Evolutionary conservation across 495 filamentous ascomycete genomes (phyloP).

Genomic region (Penicillium steckii): DNA sequence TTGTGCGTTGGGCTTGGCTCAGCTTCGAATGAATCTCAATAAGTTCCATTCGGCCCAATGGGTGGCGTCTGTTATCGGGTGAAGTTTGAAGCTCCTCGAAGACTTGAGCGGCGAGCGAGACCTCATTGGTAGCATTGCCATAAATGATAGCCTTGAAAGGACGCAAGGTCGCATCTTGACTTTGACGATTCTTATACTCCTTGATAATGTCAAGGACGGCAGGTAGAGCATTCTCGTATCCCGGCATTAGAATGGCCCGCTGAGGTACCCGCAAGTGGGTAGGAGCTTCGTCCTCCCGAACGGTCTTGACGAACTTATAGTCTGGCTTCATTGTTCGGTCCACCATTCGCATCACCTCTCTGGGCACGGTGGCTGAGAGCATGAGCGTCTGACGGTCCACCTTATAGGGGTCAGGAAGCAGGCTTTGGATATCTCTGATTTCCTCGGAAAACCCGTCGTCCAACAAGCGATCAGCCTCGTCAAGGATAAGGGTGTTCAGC

Average conservation of each 20-base stretch:
- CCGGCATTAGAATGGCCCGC: slow-evolving; percentile 58
- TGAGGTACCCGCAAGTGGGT: slow-evolving; percentile 87
- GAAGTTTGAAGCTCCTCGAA: slow-evolving; percentile 53
- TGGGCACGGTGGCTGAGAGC: slow-evolving; percentile 89
- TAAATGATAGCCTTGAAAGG: slow-evolving; percentile 97
- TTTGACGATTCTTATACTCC: slow-evolving; percentile 45
- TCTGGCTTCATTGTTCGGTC: slow-evolving; percentile 63
- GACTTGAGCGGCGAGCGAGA: slow-evolving; percentile 57
- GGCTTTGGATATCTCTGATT: slow-evolving; percentile 64
- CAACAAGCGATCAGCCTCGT: slow-evolving; percentile 91
- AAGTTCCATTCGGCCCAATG: slow-evolving; percentile 46
- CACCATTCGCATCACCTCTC: slow-evolving; percentile 78
- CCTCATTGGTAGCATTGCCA: slow-evolving; percentile 73
- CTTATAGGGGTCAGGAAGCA: slow-evolving; percentile 59
- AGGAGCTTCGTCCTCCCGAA: slow-evolving; percentile 72
- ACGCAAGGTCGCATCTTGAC: slow-evolving; percentile 29
- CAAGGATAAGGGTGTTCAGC: slow-evolving; percentile 78
- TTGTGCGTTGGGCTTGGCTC: slow-evolving; percentile 64
- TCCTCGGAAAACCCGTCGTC: slow-evolving; percentile 86
- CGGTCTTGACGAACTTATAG: slow-evolving; percentile 82
- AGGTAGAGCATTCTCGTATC: slow-evolving; percentile 76
- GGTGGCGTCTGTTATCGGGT: slow-evolving; percentile 31
- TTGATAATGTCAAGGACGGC: slow-evolving; percentile 71
- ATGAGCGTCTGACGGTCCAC: slow-evolving; percentile 84
- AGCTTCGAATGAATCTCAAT: slow-evolving; percentile 80